Evolutionary conservation across 139 green algal genomes (phyloP), one percentile per base, ranked within the genome.

Genomic region (Chlorella vulgaris): DNA sequence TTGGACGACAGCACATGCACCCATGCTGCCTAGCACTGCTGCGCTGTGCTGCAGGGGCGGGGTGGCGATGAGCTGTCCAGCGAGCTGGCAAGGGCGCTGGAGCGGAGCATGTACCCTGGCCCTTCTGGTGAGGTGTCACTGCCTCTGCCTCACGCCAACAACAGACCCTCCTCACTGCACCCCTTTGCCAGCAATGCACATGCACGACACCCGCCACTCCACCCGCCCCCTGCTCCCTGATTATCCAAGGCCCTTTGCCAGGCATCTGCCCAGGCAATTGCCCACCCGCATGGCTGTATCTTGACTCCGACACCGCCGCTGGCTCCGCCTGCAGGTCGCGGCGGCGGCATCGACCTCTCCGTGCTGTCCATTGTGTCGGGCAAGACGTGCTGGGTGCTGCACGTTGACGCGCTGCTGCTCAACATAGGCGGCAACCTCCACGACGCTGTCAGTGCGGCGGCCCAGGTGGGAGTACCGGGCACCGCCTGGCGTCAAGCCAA

Each of bases 391-490:
- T 98, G 95, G 95, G 40, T 88, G 62, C 73, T 98, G 55, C 91
- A 92, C 62, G 76, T 98, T 3, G 95, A 98, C 61, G 92, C 84
- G 0, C 84, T 98, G 31, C 85, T 98, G 31, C 81, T 98, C 19
- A 92, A 92, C 58, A 86, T 91, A 24, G 94, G 94, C 63, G 95
- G 95, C 76, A 94, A 91, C 74, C 80, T 97, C 67, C 83, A 96
- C 42, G 92, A 93, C 70, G 94, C 95, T 7, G 70, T 94, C 50
- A 91, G 87, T 68, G 87, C 95, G 8, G 95, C 94, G 6, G 78
- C 84, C 6, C 86, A 83, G 85, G 87, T 89, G 67, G 15, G 60
- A n/a, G n/a, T n/a, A n/a, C 47, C 15, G 19, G 28, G 2, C 6
- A 35, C 60, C n/a, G n/a, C n/a, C 4, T 35, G 24, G 29, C n/a